Evolutionary conservation across 1,284 basidiomycete genomes (phyloP).

Genomic region (Cutaneotrichosporon dermatis): DNA sequence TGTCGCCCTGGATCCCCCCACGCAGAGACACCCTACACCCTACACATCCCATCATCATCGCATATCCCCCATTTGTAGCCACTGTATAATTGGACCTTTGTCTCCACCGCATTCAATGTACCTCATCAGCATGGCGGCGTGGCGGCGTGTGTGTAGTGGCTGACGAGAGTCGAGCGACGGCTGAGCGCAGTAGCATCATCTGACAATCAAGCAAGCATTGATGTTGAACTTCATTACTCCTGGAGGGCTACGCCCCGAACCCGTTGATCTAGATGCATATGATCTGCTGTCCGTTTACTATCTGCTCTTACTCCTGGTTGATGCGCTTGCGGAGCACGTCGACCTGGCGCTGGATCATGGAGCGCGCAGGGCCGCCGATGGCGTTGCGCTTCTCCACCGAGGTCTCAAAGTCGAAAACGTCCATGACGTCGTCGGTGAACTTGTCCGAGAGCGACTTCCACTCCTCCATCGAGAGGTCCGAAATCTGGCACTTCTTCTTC

Average conservation of each 20-base stretch:
- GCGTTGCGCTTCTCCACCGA: slow-evolving; percentile 92
- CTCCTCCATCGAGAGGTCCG: slow-evolving; percentile 73
- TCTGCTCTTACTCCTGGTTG: slow-evolving; percentile 5
- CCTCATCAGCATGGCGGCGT: neutral
- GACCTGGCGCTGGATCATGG: slow-evolving; percentile 82
- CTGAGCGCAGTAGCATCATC: too few species aligned
- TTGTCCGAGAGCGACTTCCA: slow-evolving; percentile 69
- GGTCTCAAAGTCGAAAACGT: slow-evolving; percentile 87
- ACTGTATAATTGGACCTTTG: too few species aligned
- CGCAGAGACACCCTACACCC: neutral
- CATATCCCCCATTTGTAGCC: too few species aligned
- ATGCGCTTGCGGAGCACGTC: slow-evolving; percentile 60
- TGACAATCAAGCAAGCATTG: too few species aligned
- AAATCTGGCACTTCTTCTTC: slow-evolving; percentile 70
- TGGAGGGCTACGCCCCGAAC: too few species aligned
- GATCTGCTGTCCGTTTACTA: neutral
- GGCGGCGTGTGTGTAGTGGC: neutral
- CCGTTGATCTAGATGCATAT: neutral
- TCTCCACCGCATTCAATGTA: neutral
- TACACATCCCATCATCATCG: neutral
- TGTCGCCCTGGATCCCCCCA: too few species aligned
- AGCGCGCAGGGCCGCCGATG: slow-evolving; percentile 82
- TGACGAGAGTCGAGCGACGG: too few species aligned
- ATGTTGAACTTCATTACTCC: too few species aligned
- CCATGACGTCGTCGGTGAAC: slow-evolving; percentile 74